Evolutionary conservation across 1,284 basidiomycete species (phyloP).

Genomic region (Ceratobasidium sp.): DNA sequence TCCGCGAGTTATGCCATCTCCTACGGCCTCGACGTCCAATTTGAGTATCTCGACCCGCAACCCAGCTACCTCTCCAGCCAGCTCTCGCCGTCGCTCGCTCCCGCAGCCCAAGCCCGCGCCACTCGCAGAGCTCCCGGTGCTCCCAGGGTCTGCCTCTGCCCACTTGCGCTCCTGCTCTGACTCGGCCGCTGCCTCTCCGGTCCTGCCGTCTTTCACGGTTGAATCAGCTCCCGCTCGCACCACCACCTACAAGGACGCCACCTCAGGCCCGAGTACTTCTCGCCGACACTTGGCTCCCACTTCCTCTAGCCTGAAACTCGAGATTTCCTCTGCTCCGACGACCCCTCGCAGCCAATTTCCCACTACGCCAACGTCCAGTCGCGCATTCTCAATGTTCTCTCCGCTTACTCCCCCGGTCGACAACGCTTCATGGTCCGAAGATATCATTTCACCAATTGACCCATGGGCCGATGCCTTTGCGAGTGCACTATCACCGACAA

Average conservation of each 20-base stretch:
- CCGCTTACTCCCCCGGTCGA: constrained; percentile 1
- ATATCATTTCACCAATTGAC: neutral
- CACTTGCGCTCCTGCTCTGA: constrained; percentile 27
- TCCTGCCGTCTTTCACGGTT: neutral
- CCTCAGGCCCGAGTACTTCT: neutral
- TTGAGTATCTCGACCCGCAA: neutral
- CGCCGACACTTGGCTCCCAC: constrained; percentile 1
- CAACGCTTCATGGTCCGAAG: neutral
- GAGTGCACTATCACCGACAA: constrained; percentile 8
- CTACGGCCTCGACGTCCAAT: neutral
- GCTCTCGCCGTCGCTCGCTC: constrained; percentile 39
- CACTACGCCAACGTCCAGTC: constrained; percentile 13
- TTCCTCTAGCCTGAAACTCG: constrained; percentile 26
- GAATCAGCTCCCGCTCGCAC: neutral
- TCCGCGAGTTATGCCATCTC: neutral
- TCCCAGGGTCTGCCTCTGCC: constrained; percentile 3
- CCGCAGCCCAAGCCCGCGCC: constrained; percentile 42
- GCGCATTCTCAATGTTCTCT: constrained; percentile 26
- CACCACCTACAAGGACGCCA: neutral
- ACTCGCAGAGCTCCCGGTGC: constrained; percentile 5
- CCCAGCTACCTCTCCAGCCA: neutral
- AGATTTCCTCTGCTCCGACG: constrained; percentile 19
- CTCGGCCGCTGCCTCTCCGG: neutral
- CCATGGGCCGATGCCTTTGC: constrained; percentile 3
- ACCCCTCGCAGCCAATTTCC: constrained; percentile 29